Percentiles rank a stretch among this genome's conserved stretches.
Evolutionary conservation across 75 land plant genomes (phyloP).

Genomic region (Pinus tabuliformis): DNA sequence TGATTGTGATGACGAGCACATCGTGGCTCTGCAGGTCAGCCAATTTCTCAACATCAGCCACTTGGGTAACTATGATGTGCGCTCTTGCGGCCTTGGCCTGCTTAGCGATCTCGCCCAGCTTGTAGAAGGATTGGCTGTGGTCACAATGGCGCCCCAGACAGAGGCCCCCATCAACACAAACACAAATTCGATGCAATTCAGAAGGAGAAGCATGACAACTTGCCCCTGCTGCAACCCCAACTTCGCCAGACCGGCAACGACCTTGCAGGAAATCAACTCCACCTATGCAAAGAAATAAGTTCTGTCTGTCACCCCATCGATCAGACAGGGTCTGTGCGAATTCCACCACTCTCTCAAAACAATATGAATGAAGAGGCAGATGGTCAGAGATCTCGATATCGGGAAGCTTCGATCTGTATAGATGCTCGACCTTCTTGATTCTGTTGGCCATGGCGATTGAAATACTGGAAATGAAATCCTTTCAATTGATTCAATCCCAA

Average conservation of each 20-base stretch:
- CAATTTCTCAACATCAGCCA: slow-evolving; percentile 42
- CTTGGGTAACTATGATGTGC: slow-evolving; percentile 48
- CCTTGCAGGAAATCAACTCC: slow-evolving; percentile 27
- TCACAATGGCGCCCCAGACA: slow-evolving; percentile 45
- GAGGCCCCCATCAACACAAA: slow-evolving; percentile 63
- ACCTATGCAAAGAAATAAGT: slow-evolving; percentile 48
- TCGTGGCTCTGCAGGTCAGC: slow-evolving; percentile 3
- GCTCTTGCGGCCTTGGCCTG: slow-evolving; percentile 48
- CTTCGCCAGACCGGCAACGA: slow-evolving; percentile 40
- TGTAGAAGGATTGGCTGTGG: slow-evolving; percentile 83
- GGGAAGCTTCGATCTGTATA: slow-evolving; percentile 63
- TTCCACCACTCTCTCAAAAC: slow-evolving; percentile 41
- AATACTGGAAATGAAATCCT: too few species aligned
- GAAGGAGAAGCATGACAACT: slow-evolving; percentile 73
- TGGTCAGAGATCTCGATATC: slow-evolving; percentile 58
- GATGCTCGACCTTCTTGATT: too few species aligned
- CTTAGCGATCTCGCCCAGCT: slow-evolving; percentile 57
- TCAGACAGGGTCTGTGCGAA: slow-evolving; percentile 43
- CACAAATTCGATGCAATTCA: slow-evolving; percentile 64
- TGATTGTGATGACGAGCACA: slow-evolving; percentile 26
- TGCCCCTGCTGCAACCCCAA: slow-evolving; percentile 46
- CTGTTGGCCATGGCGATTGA: too few species aligned
- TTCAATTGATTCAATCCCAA: too few species aligned
- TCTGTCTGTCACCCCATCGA: slow-evolving; percentile 43
- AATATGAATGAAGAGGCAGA: slow-evolving; percentile 59